phyloP scores from a whole-genome alignment of 257 asterid genomes.

The Euphrasia confusa region DNA sequence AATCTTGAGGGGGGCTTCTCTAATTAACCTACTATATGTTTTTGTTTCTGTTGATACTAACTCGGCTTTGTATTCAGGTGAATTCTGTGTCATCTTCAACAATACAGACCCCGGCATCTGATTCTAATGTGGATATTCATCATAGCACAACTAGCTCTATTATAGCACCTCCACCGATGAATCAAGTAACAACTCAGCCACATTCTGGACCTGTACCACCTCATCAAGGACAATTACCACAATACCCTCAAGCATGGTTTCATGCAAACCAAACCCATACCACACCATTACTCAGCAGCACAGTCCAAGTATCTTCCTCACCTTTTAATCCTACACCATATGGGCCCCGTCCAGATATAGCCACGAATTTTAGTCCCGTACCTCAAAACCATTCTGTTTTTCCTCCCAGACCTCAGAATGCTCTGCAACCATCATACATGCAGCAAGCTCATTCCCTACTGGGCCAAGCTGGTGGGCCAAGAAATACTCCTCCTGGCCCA shows the following conservation, averaged over 20 bases:
- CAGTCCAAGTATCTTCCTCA: constrained; percentile 33
- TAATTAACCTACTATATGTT: constrained; percentile 1
- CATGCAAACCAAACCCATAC: constrained; percentile 39
- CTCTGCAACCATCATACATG: constrained; percentile 27
- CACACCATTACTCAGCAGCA: constrained; percentile 33
- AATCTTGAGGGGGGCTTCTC: neutral
- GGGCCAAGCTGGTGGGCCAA: constrained; percentile 43
- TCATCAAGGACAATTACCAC: constrained; percentile 47
- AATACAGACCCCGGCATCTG: constrained; percentile 35
- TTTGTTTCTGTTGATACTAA: constrained; percentile 8
- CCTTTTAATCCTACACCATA: constrained; percentile 35
- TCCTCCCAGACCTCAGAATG: constrained; percentile 35
- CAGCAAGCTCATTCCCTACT: constrained; percentile 36
- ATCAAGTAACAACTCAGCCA: constrained; percentile 46
- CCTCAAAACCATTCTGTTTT: constrained; percentile 39
- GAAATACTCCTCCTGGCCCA: constrained; percentile 34
- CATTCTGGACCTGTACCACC: constrained; percentile 35
- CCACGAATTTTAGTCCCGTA: constrained; percentile 44
- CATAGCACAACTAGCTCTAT: constrained; percentile 30
- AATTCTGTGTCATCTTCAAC: constrained; percentile 46
- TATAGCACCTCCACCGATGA: constrained; percentile 26
- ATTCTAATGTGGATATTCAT: constrained; percentile 29
- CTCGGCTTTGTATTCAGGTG: constrained; percentile 38
- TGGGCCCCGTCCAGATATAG: constrained; percentile 41
- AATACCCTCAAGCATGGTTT: constrained; percentile 60